These are phyloP conservation scores for Kalmusia sp. DNA, from an alignment of 2,329 filamentous ascomycete species.

Conservation along the genomic window DNA sequence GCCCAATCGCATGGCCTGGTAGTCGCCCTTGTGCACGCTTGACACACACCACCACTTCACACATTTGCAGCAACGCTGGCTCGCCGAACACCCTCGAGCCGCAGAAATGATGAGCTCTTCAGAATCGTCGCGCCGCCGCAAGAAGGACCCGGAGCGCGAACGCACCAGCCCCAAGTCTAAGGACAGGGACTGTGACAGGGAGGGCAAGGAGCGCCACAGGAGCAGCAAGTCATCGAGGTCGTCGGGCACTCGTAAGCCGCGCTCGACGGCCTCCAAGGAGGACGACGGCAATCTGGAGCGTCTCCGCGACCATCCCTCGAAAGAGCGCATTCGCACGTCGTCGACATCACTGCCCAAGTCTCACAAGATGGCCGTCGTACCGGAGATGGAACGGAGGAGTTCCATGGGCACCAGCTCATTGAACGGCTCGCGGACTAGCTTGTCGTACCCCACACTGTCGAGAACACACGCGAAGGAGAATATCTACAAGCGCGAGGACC, in stretches of 20 bases:
- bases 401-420: conserved; percentile 40
- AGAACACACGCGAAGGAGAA: conserved; percentile 92
- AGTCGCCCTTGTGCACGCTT: conserved; percentile 36
- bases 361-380: conserved; percentile 50
- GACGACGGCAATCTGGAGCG: conserved; percentile 23
- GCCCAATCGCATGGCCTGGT: conserved; percentile 38
- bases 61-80: conserved; percentile 25
- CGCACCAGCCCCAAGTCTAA: conserved; percentile 29
- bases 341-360: conserved; percentile 35
- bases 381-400: conserved; percentile 55
- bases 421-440: conserved; percentile 46
- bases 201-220: conserved; percentile 33
- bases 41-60: conserved; percentile 22
- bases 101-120: conserved; percentile 39
- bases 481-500: conserved; percentile 64
- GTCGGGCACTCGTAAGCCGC: conserved; percentile 31
- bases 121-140: conserved; percentile 43
- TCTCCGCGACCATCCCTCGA: conserved; percentile 31
- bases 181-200: conserved; percentile 36
- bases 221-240: conserved; percentile 28
- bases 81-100: conserved; percentile 20
- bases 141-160: conserved; percentile 42
- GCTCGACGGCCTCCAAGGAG: conserved; percentile 36
- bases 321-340: conserved; percentile 35
- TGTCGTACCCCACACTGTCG: conserved; percentile 83